These are phyloP conservation scores for Trichoderma koningiopsis DNA, from an alignment of 2,329 filamentous ascomycete species.

Conservation along the genomic window DNA sequence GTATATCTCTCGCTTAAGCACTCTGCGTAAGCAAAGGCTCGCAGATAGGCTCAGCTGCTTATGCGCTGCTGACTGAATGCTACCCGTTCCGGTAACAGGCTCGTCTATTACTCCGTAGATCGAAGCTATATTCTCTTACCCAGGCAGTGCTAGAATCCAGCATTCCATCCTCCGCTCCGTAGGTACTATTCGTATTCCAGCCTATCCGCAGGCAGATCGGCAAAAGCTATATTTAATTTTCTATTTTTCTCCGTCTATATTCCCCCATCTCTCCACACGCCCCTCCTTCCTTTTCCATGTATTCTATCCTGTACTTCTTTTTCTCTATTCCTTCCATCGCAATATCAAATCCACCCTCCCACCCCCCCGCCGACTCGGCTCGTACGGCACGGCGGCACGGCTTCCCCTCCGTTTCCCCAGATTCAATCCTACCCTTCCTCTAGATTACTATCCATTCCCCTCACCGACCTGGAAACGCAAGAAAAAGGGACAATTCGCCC, in stretches of 20 bases:
- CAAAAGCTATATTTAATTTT: not conserved
- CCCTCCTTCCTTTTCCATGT: too few species aligned
- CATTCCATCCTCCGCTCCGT: not conserved
- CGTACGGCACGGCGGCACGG: conserved; percentile 25
- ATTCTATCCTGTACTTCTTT: too few species aligned
- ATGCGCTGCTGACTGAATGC: not conserved
- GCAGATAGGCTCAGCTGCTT: not conserved
- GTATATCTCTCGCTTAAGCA: not conserved
- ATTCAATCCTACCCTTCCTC: conserved; percentile 7
- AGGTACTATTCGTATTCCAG: not conserved
- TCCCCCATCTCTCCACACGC: not conserved
- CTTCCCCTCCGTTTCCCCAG: conserved; percentile 5
- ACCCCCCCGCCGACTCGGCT: conserved; percentile 19
- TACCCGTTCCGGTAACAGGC: not conserved
- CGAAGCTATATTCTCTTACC: not conserved
- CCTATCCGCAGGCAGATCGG: too few species aligned
- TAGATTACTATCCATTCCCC: not conserved
- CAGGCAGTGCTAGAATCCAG: not conserved
- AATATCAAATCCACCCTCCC: conserved; percentile 15
- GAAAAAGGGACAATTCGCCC: not conserved
- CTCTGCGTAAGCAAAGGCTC: not conserved
- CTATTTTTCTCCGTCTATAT: not conserved
- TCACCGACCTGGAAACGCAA: not conserved
- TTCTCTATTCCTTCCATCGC: not conserved
- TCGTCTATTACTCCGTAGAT: not conserved